A percentile compares a stretch with the other conserved stretches of the same genome.
Conservation (phyloP, 1,284 basidiomycete species). For the Apiotrichum siamense region DNA sequence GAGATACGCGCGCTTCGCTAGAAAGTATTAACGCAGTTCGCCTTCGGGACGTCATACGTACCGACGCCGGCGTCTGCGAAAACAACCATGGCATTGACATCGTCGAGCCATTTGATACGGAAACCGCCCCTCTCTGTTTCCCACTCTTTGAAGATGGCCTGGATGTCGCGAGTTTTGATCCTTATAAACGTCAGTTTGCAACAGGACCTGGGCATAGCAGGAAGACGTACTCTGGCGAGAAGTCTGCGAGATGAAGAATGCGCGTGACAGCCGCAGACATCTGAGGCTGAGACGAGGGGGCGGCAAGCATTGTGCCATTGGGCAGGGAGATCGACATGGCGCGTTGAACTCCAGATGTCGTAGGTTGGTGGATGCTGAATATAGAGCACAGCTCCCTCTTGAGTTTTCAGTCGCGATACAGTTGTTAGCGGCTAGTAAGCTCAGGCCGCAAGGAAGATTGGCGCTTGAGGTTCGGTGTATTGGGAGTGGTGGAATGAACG, state of each 20-base stretch:
- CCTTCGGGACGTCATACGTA: constrained; percentile 41
- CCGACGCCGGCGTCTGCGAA: constrained; percentile 60
- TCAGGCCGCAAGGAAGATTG: too few species aligned
- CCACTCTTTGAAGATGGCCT: constrained; percentile 82
- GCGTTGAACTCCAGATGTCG: background rate
- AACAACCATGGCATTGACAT: constrained; percentile 90
- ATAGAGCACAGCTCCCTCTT: too few species aligned
- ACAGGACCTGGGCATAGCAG: background rate
- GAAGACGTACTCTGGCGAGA: constrained; percentile 63
- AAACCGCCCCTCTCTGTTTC: constrained; percentile 82
- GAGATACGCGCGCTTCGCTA: constrained; percentile 91
- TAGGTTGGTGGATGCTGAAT: too few species aligned
- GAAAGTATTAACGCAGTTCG: background rate
- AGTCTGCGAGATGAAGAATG: constrained; percentile 84
- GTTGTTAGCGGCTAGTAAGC: too few species aligned
- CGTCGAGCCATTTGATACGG: constrained; percentile 98
- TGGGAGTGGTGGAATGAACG: too few species aligned
- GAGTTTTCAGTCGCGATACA: too few species aligned
- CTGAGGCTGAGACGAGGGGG: constrained; percentile 31
- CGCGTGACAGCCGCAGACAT: constrained; percentile 92
- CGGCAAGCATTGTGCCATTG: constrained; percentile 40
- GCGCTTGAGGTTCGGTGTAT: too few species aligned
- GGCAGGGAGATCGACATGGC: constrained; percentile 47
- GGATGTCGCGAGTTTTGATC: constrained; percentile 95
- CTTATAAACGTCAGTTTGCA: constrained; percentile 12